Percentiles rank a stretch among this genome's conserved stretches.
phyloP scores from a whole-genome alignment of 2,329 filamentous ascomycete genomes.

The Penicillium sp. region DNA sequence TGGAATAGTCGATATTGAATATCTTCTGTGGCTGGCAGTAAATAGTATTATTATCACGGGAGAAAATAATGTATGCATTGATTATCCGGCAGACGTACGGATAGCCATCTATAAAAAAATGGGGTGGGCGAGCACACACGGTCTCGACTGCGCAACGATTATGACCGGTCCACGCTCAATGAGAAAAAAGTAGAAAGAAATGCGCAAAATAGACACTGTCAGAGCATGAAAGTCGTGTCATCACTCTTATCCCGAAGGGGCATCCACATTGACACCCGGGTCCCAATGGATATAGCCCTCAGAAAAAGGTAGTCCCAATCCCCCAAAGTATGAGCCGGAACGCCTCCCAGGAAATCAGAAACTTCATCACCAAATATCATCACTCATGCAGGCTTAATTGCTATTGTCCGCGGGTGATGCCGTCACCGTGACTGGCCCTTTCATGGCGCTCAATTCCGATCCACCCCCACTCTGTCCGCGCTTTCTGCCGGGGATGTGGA shows the following conservation, averaged over 20 bases:
- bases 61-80: not conserved
- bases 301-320: not conserved
- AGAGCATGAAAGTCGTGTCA: no score
- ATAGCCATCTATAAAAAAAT: conserved; percentile 5
- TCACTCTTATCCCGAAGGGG: no score
- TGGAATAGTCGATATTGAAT: no score
- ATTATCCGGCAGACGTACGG: conserved; percentile 5
- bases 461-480: conserved; percentile 67
- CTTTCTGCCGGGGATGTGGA: conserved; percentile 70
- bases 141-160: conserved; percentile 6
- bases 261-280: not conserved
- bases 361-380: conserved; percentile 6
- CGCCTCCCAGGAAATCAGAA: conserved; percentile 6
- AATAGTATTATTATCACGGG: no score
- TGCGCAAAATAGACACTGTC: conserved; percentile 18
- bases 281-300: not conserved
- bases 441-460: conserved; percentile 67
- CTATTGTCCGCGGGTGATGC: conserved; percentile 15
- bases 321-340: not conserved
- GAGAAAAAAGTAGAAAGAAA: conserved; percentile 8
- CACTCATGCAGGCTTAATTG: conserved; percentile 19
- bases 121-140: not conserved
- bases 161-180: conserved; percentile 8
- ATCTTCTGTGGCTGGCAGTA: no score
- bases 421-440: conserved; percentile 27